Percentiles rank a stretch among this genome's conserved stretches.
These are phyloP conservation scores for Pterulicium gracile DNA, from an alignment of 1,284 basidiomycete species.

Conservation along the genomic window DNA sequence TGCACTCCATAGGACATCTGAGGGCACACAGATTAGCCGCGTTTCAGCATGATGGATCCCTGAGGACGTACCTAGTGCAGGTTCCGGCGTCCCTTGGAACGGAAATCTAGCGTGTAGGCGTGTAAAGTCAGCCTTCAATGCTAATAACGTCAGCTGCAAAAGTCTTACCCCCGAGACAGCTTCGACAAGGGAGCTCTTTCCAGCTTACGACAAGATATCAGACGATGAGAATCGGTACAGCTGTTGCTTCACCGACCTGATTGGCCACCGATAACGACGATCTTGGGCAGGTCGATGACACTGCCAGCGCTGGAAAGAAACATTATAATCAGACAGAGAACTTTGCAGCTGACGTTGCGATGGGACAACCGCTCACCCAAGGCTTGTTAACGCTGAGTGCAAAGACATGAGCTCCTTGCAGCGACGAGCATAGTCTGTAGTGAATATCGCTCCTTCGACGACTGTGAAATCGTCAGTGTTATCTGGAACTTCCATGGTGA, in stretches of 20 bases:
- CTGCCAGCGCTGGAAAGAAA: constrained; percentile 23
- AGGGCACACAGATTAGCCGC: constrained; percentile 6
- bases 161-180: constrained; percentile 42
- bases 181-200: constrained; percentile 50
- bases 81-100: constrained; percentile 50
- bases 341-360: background rate
- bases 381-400: constrained; percentile 26
- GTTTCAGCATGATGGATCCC: background rate
- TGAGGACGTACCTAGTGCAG: constrained; percentile 36
- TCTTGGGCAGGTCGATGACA: constrained; percentile 35
- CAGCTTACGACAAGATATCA: constrained; percentile 24
- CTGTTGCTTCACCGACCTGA: constrained; percentile 30
- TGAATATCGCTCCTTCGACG: constrained; percentile 17
- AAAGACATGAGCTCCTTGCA: constrained; percentile 36
- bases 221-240: background rate
- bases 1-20: constrained; percentile 50
- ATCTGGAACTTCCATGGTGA: background rate
- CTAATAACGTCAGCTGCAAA: too few species aligned
- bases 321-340: background rate
- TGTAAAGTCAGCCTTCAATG: background rate
- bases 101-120: constrained; percentile 28
- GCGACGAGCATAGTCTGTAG: constrained; percentile 31
- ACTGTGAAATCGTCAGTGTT: background rate
- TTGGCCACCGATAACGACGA: constrained; percentile 50
- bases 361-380: constrained; percentile 26